Evolutionary conservation across 2,329 filamentous ascomycete species (phyloP).

Genomic region (Macrophomina pseudophaseolina): DNA sequence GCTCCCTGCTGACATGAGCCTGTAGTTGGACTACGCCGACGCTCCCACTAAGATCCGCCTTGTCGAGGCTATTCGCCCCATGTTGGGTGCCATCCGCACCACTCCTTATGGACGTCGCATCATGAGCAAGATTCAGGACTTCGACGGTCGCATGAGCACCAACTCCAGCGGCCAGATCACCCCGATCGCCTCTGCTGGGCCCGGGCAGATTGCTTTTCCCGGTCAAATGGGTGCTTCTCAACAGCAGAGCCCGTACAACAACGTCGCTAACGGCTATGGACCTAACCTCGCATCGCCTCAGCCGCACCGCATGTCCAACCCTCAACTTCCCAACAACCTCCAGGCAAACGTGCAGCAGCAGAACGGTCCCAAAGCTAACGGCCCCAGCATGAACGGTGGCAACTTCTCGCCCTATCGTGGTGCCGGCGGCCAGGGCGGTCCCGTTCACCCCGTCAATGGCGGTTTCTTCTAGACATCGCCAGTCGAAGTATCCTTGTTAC

Average conservation of each 20-base stretch:
- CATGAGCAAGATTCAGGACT: constrained; percentile 78
- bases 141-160: constrained; percentile 44
- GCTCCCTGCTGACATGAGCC: not conserved
- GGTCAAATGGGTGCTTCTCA: not conserved
- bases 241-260: constrained; percentile 18
- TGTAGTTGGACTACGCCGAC: constrained; percentile 60
- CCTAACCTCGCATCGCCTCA: constrained; percentile 25
- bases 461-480: constrained; percentile 12
- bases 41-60: constrained; percentile 55
- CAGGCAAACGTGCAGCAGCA: constrained; percentile 44
- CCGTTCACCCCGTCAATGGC: not conserved
- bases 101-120: constrained; percentile 96
- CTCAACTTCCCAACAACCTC: constrained; percentile 42
- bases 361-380: not conserved
- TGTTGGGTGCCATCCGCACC: constrained; percentile 81
- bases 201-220: constrained; percentile 13
- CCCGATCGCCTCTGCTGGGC: constrained; percentile 12
- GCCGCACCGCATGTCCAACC: constrained; percentile 33
- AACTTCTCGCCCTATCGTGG: constrained; percentile 17
- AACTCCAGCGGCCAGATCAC: constrained; percentile 21
- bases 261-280: constrained; percentile 25
- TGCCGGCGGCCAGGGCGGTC: not conserved
- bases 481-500: not conserved
- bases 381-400: not conserved
- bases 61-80: constrained; percentile 83